Evolutionary conservation across 2,329 filamentous ascomycete species (phyloP), one percentile per base, ranked within the genome.

Genomic region (Exserohilum rostratum): DNA sequence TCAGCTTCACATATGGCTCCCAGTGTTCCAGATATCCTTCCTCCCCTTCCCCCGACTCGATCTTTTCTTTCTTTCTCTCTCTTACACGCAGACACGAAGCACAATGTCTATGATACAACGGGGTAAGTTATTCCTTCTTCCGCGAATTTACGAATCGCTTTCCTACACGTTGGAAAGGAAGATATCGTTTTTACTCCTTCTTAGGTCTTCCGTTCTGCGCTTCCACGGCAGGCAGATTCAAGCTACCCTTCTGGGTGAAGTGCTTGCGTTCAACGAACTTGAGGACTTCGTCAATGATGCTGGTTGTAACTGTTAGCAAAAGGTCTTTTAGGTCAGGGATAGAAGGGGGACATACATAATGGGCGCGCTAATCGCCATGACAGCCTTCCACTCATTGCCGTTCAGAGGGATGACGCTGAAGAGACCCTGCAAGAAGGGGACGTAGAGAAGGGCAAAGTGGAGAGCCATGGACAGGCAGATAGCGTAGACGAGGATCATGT

Each of bases 401-500:
- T 93, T 89, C 64, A 99, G 78, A 9, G 95, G 93, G 60, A 96
- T 78, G 62, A 99, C 98, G 33, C 90, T 90, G 80, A 99, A 99
- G 55, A 99, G 79, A 6, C 80, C 82, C 78, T 97, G 93, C 55
- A 99, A 79, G 78, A 96, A 86, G 0, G 96, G 95, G 2, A 88
- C 89, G 78, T 99, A 99, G 33, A 99, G 83, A 45, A 99, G 88
- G 20, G 88, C 90, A 76, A 98, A 97, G 82, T 99, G 95, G 52
- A 99, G 83, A 1, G 86, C 87, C 95, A 99, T 99, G 34, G 91
- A 96, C 60, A 99, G 81, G 10, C 85, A 82, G 71, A 99, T 96
- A 59, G 95, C 96, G 69, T 96, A 96, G 50, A 99, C 91, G 15
- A 99, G 87, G 84, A 96, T 95, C 89, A 96, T 95, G 80, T 99